Base-by-base conservation (phyloP, 129 eudicot genomes). In the Logfia minima region DNA sequence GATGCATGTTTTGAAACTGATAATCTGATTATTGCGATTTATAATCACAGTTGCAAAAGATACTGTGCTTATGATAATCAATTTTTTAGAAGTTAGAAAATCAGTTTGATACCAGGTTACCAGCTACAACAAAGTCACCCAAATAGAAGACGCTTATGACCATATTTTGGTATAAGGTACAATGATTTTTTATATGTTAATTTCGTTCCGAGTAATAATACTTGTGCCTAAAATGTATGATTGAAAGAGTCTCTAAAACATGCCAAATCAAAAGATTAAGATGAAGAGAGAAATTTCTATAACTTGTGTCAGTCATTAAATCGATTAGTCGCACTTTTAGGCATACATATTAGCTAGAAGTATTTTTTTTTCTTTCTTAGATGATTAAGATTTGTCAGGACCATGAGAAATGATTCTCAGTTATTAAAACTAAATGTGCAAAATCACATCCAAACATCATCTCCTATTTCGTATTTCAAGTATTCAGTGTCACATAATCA, bases 391-490 rank as follows among this genome's bases (percentile, higher is more conserved):
- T 10, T 45, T 48, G 55, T 14, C 18, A 48, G 55, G n/a, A 14
- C 5, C 55, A 48, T 48, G n/a, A 48, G 17, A 48, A 13, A 48
- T 13, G 17, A 13, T 45, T 10, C 2, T 45, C 11, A 45, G 53
- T 45, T 45, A 45, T 45, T 45, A 13, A 5, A 45, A 13, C 53
- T 14, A 45, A 45, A 45, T 14, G 18, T 45, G 53, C 53, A 48
- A 18, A 68, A 68, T 13, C 74, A 70, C 74, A 43, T 70, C 37
- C 39, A 21, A 55, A n/a, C 48, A 41, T 41, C 51, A 55, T 45
- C 41, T 21, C 35, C 77, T 11, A 16, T 48, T 48, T 48, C n/a
- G 55, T 13, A 48, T 2, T 48, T 48, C n/a, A 26, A 48, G n/a
- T 23, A 62, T n/a, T 63, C 48, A 43, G 14, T n/a, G 21, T 72